Base-by-base conservation (phyloP, 257 asterid species). In the Gentiana macrophylla region DNA sequence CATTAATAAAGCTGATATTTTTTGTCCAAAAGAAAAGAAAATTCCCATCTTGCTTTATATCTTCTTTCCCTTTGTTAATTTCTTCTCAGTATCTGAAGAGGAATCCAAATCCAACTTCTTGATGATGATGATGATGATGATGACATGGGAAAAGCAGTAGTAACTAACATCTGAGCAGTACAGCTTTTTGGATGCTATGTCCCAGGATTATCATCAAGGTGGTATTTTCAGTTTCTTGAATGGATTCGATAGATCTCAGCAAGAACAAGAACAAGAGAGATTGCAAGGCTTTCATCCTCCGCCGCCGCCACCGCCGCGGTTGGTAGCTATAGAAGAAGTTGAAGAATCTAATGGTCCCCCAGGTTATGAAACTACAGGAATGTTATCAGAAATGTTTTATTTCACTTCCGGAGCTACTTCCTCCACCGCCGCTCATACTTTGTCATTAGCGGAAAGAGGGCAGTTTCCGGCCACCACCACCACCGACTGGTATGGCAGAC, bases 371-470 rank as follows among this genome's bases (percentile, higher is more conserved):
- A 66, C 84, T 1, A 79, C 85, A 2, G 96, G 95, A 33, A 88
- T 88, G 94, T 48, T 85, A 43, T 85, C 97, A 0, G 99, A 88
- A 61, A 92, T 92, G 99, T 92, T 92, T 73, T 71, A 70, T 63
- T 92, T 81, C 60, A 77, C 77, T 13, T 37, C 89, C 2, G 89
- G 78, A 32, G 67, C 61, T 2, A 38, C 68, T 3, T 4, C 71
- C 60, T 83, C 80, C 0, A 72, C 81, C 24, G 1, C 24, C 1
- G 24, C 24, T 24, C 24, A 24, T 24, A 24, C 24, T 24, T 24
- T 24, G 24, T 24, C 24, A 24, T 24, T 24, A 24, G 24, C 1
- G 95, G 77, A 49, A 45, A 62, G n/a, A 45, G 53, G 2, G 6
- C 38, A 9, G 50, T 81, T 36, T 67, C 84, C 0, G 92, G 24